Conservation (phyloP, 2,329 filamentous ascomycete genomes). For the Colletotrichum eremochloae region DNA sequence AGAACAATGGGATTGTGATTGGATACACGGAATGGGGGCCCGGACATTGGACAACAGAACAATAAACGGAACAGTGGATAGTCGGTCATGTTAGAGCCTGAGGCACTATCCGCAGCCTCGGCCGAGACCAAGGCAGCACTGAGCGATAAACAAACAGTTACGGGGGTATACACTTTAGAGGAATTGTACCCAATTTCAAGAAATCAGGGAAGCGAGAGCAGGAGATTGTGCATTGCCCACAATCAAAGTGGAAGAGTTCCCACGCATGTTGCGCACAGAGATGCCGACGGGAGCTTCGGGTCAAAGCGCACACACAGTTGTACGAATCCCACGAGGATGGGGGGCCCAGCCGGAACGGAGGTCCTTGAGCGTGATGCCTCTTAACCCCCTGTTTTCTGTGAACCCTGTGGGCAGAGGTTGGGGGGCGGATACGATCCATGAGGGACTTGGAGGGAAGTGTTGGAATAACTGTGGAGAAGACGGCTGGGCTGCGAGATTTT, state of each 20-base stretch:
- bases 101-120: neutral
- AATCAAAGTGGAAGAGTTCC: conserved; percentile 1
- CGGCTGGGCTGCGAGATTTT: conserved; percentile 22
- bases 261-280: no score
- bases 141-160: conserved; percentile 22
- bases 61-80: neutral
- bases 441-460: neutral
- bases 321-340: neutral
- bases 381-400: neutral
- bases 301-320: neutral
- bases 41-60: neutral
- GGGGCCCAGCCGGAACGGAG: neutral
- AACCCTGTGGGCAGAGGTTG: neutral
- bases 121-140: neutral
- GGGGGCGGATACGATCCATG: neutral
- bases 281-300: conserved; percentile 6
- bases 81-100: neutral
- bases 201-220: conserved; percentile 24
- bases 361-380: neutral
- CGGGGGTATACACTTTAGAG: neutral
- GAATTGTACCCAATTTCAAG: neutral
- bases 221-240: conserved; percentile 7
- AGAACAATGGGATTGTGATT: conserved; percentile 7
- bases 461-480: neutral
- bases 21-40: neutral